A percentile compares a stretch with the other conserved stretches of the same genome.
These are phyloP conservation scores for Cercospora sp. DNA, from an alignment of 2,329 filamentous ascomycete species.

Conservation along the genomic window DNA sequence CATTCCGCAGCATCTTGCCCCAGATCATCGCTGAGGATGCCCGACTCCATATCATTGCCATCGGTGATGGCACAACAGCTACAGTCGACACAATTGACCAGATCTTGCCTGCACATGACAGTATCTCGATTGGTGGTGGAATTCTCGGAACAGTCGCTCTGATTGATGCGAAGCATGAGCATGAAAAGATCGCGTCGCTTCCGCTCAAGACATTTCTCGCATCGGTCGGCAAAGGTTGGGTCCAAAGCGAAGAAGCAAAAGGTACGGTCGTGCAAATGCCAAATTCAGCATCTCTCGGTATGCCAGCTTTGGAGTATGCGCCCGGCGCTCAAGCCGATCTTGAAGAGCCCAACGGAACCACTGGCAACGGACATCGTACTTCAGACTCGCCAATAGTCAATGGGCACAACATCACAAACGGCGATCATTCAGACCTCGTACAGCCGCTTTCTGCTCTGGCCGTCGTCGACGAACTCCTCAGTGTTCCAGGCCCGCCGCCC, in stretches of 20 bases:
- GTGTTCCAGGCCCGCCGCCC: not conserved
- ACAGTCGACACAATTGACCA: constrained; percentile 27
- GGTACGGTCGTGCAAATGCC: constrained; percentile 18
- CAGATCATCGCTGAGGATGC: constrained; percentile 51
- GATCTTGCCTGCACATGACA: constrained; percentile 1
- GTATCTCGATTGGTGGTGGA: not conserved
- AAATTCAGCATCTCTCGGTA: not conserved
- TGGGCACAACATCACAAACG: not conserved
- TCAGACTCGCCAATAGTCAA: not conserved
- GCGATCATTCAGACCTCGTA: not conserved
- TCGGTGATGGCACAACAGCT: constrained; percentile 64
- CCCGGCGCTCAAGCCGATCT: not conserved
- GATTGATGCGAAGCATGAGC: constrained; percentile 25
- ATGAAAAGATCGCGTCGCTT: constrained; percentile 8
- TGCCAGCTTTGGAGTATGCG: constrained; percentile 4
- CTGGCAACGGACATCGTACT: not conserved
- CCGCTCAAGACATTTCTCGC: constrained; percentile 21
- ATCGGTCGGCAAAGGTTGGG: constrained; percentile 22
- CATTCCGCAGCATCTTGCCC: constrained; percentile 65
- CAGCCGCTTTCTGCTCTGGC: not conserved
- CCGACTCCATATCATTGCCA: constrained; percentile 65
- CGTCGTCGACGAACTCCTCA: not conserved
- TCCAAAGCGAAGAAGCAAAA: constrained; percentile 22
- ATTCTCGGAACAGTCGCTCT: constrained; percentile 27
- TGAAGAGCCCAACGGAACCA: not conserved